Evolutionary conservation across 305 asterid species (phyloP).

Genomic region (Stenogyne calaminthoides): DNA sequence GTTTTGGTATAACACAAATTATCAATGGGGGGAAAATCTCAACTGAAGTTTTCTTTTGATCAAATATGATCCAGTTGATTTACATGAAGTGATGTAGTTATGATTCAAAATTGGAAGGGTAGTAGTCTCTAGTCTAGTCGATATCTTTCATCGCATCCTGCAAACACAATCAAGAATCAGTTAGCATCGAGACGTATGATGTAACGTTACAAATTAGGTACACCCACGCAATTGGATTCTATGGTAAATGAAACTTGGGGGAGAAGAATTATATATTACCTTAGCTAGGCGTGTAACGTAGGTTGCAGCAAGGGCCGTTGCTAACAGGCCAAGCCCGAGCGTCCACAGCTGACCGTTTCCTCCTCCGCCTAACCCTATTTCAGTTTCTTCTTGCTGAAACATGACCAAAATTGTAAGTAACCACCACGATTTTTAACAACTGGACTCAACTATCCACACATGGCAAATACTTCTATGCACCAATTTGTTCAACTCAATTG

Average conservation of each 20-base stretch:
- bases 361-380: conserved; percentile 63
- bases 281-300: conserved; percentile 83
- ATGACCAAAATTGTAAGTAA: not conserved
- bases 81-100: conserved; percentile 20
- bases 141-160: conserved; percentile 92
- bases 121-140: conserved; percentile 39
- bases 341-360: conserved; percentile 76
- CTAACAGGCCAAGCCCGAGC: conserved; percentile 81
- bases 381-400: conserved; percentile 85
- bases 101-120: not conserved
- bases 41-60: conserved; percentile 1
- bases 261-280: conserved; percentile 39
- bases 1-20: no score
- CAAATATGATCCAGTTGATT: not conserved
- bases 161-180: conserved; percentile 29
- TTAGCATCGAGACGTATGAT: not conserved
- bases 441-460: no score
- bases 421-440: not conserved
- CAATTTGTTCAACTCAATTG: no score
- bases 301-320: conserved; percentile 82
- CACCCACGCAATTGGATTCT: not conserved
- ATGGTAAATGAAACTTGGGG: not conserved
- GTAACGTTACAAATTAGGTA: not conserved
- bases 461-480: no score
- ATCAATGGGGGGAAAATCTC: not conserved